Conservation (phyloP, 148 eudicot species). For the Chenopodium album region DNA sequence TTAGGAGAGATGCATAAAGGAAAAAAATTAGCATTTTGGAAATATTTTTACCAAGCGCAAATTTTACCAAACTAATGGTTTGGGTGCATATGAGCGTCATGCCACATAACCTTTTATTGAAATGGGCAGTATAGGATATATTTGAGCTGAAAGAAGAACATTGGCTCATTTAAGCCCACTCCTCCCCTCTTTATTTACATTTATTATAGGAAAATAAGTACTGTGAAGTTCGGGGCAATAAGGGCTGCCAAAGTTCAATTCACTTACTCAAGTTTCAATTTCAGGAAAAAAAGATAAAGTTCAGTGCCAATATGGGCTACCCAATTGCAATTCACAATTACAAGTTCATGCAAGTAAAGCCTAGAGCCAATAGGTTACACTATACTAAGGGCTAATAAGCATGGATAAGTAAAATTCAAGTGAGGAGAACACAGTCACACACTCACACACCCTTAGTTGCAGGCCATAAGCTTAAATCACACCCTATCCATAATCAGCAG, state of each 20-base stretch:
- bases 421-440: not conserved
- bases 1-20: not conserved
- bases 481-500: not conserved
- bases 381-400: not conserved
- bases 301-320: too few species aligned
- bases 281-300: too few species aligned
- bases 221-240: too few species aligned
- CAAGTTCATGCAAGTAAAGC: too few species aligned
- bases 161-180: not conserved
- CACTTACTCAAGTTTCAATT: too few species aligned
- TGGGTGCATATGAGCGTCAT: not conserved
- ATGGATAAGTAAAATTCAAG: too few species aligned
- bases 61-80: not conserved
- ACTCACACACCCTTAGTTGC: not conserved
- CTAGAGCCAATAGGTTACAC: not conserved
- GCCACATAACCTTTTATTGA: not conserved
- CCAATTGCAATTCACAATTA: too few species aligned
- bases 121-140: not conserved
- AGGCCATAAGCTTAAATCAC: not conserved
- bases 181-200: too few species aligned
- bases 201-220: too few species aligned
- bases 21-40: not conserved
- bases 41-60: not conserved
- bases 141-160: not conserved
- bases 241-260: too few species aligned